A percentile compares a stretch with the other conserved stretches of the same genome.
phyloP scores from a whole-genome alignment of 495 filamentous ascomycete genomes.

The Penicillium steckii region DNA sequence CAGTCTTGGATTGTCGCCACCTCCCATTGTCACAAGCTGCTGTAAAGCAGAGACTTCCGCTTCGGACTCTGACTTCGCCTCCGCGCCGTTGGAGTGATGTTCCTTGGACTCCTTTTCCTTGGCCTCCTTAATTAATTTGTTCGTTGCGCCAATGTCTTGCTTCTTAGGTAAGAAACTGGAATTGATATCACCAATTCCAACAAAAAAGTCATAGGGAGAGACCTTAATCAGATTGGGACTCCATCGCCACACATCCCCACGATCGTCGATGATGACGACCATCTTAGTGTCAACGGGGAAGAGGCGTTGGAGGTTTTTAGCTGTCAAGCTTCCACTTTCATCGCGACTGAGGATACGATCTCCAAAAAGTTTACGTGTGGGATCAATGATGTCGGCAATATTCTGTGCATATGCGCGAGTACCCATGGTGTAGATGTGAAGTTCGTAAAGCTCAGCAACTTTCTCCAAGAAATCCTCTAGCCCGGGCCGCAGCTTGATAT shows the following conservation, averaged over 20 bases:
- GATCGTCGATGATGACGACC: constrained; percentile 98
- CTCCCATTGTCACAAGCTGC: constrained; percentile 74
- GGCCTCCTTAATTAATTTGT: constrained; percentile 18
- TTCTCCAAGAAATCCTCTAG: constrained; percentile 78
- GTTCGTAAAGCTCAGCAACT: constrained; percentile 80
- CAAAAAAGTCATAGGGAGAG: constrained; percentile 92
- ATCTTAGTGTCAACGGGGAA: constrained; percentile 98
- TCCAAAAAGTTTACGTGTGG: constrained; percentile 83
- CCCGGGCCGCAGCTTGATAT: constrained; percentile 96
- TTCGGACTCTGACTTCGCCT: constrained; percentile 24
- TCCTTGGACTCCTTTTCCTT: constrained; percentile 24
- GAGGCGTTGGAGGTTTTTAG: constrained; percentile 85
- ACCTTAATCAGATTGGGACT: constrained; percentile 93
- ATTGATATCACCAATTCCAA: constrained; percentile 98
- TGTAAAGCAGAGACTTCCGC: constrained; percentile 60
- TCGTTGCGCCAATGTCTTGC: constrained; percentile 58
- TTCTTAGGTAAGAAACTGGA: constrained; percentile 93
- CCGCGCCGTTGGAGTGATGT: constrained; percentile 37
- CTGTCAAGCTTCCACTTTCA: constrained; percentile 88
- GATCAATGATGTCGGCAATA: constrained; percentile 92
- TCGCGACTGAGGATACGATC: constrained; percentile 94
- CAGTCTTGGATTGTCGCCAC: constrained; percentile 66
- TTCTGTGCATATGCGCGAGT: constrained; percentile 90
- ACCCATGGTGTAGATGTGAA: constrained; percentile 99
- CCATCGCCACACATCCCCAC: constrained; percentile 98